These are phyloP conservation scores for Phaeosphaeriaceae sp. DNA, from an alignment of 2,329 filamentous ascomycete genomes.

Conservation along the genomic window DNA sequence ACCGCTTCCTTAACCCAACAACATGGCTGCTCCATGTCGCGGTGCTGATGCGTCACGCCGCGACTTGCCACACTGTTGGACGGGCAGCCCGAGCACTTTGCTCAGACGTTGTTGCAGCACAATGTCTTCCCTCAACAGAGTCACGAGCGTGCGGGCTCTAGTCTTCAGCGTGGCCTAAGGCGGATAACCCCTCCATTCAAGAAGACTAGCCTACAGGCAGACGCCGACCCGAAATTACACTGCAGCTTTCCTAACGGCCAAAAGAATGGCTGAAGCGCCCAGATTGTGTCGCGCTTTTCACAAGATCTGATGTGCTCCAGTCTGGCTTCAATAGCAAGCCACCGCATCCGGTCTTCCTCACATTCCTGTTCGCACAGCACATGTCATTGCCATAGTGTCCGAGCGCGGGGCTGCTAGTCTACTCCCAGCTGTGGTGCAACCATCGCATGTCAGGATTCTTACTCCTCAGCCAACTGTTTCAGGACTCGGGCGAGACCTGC, in stretches of 20 bases:
- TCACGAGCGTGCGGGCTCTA: no score
- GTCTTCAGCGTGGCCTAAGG: no score
- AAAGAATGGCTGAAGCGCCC: not conserved
- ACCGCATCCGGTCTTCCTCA: not conserved
- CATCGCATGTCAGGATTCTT: constrained; percentile 4
- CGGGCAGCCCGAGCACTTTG: no score
- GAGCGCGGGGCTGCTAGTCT: constrained; percentile 5
- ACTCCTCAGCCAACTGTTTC: constrained; percentile 7
- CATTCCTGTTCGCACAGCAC: constrained; percentile 4
- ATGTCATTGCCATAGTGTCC: constrained; percentile 3
- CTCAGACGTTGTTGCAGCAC: no score
- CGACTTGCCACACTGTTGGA: no score
- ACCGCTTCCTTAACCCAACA: constrained; percentile 6
- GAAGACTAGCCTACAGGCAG: constrained; percentile 2
- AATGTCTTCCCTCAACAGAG: not conserved
- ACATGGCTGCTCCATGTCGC: constrained; percentile 7
- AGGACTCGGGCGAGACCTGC: constrained; percentile 11
- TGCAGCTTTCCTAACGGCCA: not conserved
- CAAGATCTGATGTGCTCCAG: no score
- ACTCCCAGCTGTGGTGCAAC: constrained; percentile 5
- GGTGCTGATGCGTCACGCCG: not conserved
- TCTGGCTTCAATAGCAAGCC: no score
- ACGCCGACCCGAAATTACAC: constrained; percentile 3
- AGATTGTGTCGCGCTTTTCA: no score
- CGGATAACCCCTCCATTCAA: constrained; percentile 1